Conservation (phyloP, 805 yeast species). For the Saccharomycopsis fermentans region DNA sequence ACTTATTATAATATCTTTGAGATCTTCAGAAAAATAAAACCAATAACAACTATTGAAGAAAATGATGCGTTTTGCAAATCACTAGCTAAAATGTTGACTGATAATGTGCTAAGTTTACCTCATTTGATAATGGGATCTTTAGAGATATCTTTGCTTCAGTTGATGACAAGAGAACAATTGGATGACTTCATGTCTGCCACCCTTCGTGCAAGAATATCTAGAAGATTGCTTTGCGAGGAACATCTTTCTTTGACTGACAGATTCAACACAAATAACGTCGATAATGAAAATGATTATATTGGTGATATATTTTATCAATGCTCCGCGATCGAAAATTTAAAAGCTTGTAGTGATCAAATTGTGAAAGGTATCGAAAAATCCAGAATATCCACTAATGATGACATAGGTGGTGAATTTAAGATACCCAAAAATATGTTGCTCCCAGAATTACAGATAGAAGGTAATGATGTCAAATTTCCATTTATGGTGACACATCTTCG, state of each 20-base stretch:
- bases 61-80: constrained; percentile 63
- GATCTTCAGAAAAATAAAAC: constrained; percentile 63
- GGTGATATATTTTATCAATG: constrained; percentile 80
- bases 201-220: constrained; percentile 75
- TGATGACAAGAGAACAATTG: constrained; percentile 50
- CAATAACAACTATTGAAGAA: constrained; percentile 59
- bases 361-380: constrained; percentile 39
- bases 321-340: constrained; percentile 58
- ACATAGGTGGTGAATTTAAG: constrained; percentile 24
- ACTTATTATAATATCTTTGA: constrained; percentile 83
- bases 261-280: constrained; percentile 33
- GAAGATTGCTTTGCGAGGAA: constrained; percentile 87
- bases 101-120: constrained; percentile 74
- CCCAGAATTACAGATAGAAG: constrained; percentile 74
- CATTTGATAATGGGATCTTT: constrained; percentile 89
- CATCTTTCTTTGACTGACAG: constrained; percentile 71
- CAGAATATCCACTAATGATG: neutral
- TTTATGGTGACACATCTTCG: constrained; percentile 81
- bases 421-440: constrained; percentile 44
- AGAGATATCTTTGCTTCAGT: constrained; percentile 54
- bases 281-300: constrained; percentile 37
- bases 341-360: constrained; percentile 37
- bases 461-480: constrained; percentile 59
- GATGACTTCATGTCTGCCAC: constrained; percentile 70
- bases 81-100: constrained; percentile 51